phyloP scores from a whole-genome alignment of 83 land plant species.

The Picea mariana region DNA sequence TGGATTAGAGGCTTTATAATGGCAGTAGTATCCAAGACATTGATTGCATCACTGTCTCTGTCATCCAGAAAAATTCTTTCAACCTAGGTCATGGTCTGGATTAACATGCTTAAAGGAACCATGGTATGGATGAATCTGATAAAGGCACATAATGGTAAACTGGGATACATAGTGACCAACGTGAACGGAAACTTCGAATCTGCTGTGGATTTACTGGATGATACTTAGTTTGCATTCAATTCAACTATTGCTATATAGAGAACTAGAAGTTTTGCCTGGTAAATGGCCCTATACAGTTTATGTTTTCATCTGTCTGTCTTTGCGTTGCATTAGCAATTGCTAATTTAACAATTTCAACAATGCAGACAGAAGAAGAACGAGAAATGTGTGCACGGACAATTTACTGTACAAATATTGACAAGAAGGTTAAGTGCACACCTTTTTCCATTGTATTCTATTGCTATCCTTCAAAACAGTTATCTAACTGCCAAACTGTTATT shows the following conservation, averaged over 20 bases:
- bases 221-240: not conserved
- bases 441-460: not conserved
- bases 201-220: not conserved
- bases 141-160: not conserved
- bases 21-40: not conserved
- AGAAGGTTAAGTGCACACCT: slow-evolving; percentile 57
- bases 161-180: not conserved
- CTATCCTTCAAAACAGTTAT: not conserved
- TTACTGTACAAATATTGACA: slow-evolving; percentile 98
- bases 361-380: slow-evolving; percentile 93
- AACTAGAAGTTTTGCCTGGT: too few relatives aligned
- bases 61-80: not conserved
- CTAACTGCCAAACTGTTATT: not conserved
- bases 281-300: not conserved
- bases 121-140: too few relatives aligned
- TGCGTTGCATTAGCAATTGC: too few relatives aligned
- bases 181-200: not conserved
- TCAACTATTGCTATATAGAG: not conserved
- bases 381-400: slow-evolving; percentile 99
- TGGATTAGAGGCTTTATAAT: too few relatives aligned
- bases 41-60: not conserved
- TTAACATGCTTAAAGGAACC: not conserved
- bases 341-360: too few relatives aligned
- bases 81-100: not conserved
- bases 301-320: too few relatives aligned